Evolutionary conservation across 805 yeast species (phyloP).

Genomic region (Schizosaccharomyces cryophilus): DNA sequence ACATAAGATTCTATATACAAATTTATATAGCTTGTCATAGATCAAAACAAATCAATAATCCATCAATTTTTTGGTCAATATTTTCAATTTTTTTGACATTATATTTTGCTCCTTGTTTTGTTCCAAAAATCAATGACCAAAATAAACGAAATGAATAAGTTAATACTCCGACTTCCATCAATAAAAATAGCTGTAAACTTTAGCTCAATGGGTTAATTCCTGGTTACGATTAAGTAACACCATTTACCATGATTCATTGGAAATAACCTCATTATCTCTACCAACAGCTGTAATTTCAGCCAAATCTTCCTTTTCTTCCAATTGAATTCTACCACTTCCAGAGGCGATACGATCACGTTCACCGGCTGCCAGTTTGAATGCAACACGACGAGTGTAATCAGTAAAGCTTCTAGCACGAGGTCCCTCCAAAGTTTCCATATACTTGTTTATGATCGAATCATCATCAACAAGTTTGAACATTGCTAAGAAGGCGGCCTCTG

Average conservation of each 20-base stretch:
- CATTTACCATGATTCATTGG: neutral
- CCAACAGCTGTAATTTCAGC: slow-evolving; percentile 75
- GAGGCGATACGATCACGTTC: slow-evolving; percentile 72
- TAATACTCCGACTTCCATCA: no score
- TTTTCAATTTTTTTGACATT: no score
- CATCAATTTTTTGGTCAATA: no score
- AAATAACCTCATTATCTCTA: slow-evolving; percentile 15
- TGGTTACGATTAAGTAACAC: no score
- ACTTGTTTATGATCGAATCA: slow-evolving; percentile 23
- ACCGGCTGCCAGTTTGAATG: slow-evolving; percentile 56
- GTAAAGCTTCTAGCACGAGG: slow-evolving; percentile 40
- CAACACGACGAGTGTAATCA: slow-evolving; percentile 81
- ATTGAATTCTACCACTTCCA: slow-evolving; percentile 76
- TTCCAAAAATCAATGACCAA: no score
- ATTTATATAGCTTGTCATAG: no score
- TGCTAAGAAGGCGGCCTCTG: slow-evolving; percentile 67
- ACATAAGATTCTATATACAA: no score
- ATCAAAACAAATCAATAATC: no score
- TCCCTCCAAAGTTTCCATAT: slow-evolving; percentile 24
- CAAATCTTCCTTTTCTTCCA: slow-evolving; percentile 69
- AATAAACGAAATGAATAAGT: no score
- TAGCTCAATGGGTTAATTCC: no score
- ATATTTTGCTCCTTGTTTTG: no score
- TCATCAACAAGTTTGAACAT: slow-evolving; percentile 49
- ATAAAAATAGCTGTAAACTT: no score